Base-by-base conservation (phyloP, 2,329 filamentous ascomycete species). In the Fusarium begoniae region DNA sequence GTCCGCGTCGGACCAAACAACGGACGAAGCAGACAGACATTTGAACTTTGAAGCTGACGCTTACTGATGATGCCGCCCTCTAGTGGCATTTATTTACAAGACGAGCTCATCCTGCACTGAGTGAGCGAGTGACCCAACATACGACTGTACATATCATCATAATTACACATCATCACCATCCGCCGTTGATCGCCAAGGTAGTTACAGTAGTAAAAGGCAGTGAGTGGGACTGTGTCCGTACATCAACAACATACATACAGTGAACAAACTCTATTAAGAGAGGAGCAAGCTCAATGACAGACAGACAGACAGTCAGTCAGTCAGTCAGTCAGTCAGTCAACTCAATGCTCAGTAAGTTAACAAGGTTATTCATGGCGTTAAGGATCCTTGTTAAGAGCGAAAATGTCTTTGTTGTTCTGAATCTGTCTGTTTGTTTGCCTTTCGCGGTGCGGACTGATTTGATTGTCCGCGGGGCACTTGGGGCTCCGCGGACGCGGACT, bases 401-500 rank as follows among this genome's bases (percentile, higher is more conserved):
- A 28, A 37, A 28, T 37, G 32, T 32, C 32, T 32, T 41, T n/a
- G 26, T 22, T 50, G 6, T 50, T 35, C 24, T 40, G 35, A 26
- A 37, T 26, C 51, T n/a, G 20, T 40, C 30, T n/a, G 45, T 55
- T 61, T 43, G 57, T 51, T 51, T 32, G 54, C 24, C 24, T 22
- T 30, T 26, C n/a, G 40, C 32, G 20, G 32, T 48, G 32, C 37
- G 47, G 58, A 51, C 63, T 62, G 48, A 40, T 48, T 20, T 37
- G 61, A 40, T 47, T 53, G 26, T 68, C 71, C 71, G 67, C 71
- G 71, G 71, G 61, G 50, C 56, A 15, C 41, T 35, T 30, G 40
- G 35, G 47, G 62, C 50, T 61, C 61, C 73, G 55, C 55, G 55
- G 55, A 58, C 69, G 72, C 75, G 75, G 69, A 68, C 32, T 75